A percentile compares a stretch with the other conserved stretches of the same genome.
Conservation (phyloP, 1,284 basidiomycete species). For the Leccinum fuscescens region DNA sequence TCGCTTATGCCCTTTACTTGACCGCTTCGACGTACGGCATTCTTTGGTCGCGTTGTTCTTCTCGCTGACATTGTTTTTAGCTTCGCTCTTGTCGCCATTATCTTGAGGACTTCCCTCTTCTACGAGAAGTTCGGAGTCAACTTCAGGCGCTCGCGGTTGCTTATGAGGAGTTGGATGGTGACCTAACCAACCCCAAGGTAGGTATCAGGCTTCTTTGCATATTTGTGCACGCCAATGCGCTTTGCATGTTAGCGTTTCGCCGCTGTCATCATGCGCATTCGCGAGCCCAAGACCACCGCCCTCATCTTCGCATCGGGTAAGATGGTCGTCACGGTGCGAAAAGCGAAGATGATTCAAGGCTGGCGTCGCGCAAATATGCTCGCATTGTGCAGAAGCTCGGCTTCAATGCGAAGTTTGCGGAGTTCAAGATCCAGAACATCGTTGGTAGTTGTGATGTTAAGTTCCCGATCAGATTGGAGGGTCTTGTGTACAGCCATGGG, state of each 20-base stretch:
- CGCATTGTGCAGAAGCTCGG: constrained; percentile 99
- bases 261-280: constrained; percentile 99
- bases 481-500: constrained; percentile 96
- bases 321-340: constrained; percentile 99
- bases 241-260: constrained; percentile 91
- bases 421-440: constrained; percentile 99
- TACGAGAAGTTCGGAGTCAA: too few relatives aligned
- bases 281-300: constrained; percentile 99
- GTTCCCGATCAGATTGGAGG: constrained; percentile 98
- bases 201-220: constrained; percentile 48
- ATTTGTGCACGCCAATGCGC: constrained; percentile 58
- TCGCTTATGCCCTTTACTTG: too few relatives aligned
- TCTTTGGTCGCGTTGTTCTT: too few relatives aligned
- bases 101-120: too few relatives aligned
- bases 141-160: too few relatives aligned
- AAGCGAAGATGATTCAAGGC: constrained; percentile 95
- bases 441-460: constrained; percentile 98
- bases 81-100: too few relatives aligned
- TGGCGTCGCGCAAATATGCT: constrained; percentile 98
- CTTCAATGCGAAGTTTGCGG: constrained; percentile 98
- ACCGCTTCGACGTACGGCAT: too few relatives aligned
- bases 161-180: too few relatives aligned
- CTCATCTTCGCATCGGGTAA: constrained; percentile 99
- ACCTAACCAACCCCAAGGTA: constrained; percentile 87
- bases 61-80: too few relatives aligned